These are phyloP conservation scores for Durotheca rogersii DNA, from an alignment of 495 filamentous ascomycete genomes.

Conservation along the genomic window DNA sequence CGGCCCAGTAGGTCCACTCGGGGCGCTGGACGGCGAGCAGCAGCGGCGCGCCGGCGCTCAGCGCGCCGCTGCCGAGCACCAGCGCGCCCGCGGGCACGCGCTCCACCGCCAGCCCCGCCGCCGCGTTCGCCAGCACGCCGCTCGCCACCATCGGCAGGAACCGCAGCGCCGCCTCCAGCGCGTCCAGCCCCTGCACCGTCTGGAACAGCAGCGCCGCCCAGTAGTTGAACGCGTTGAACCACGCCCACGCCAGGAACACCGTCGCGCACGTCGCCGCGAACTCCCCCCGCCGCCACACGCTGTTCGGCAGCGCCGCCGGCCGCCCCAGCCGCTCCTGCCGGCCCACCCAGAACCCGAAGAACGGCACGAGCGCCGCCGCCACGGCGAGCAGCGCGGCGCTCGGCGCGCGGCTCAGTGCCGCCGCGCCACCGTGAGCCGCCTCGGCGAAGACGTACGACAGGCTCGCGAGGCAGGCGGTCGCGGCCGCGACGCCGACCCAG, in stretches of 20 bases:
- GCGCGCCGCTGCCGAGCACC: neutral
- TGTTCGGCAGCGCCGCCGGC: conserved; percentile 51
- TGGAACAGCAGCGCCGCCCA: conserved; percentile 48
- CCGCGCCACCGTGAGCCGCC: conserved; percentile 6
- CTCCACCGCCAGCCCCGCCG: neutral
- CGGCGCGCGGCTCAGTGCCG: conserved; percentile 33
- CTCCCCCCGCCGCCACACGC: conserved; percentile 49
- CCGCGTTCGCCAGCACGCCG: neutral
- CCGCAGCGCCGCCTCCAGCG: neutral
- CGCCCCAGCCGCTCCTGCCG: conserved; percentile 44
- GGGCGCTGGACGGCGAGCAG: neutral
- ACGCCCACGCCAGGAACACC: conserved; percentile 53
- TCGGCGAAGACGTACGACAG: conserved; percentile 50
- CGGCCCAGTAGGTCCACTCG: neutral
- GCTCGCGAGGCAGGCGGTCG: conserved; percentile 45
- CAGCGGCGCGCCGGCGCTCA: neutral
- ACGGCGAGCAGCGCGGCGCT: conserved; percentile 40
- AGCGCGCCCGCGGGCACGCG: neutral
- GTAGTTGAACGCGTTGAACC: conserved; percentile 51
- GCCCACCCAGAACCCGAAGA: conserved; percentile 50
- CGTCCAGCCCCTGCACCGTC: neutral
- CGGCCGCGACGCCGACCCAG: conserved; percentile 49
- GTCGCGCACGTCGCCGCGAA: conserved; percentile 53
- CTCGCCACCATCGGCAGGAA: neutral
- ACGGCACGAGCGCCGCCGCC: conserved; percentile 44